Base-by-base conservation (phyloP, 441 rosid genomes). In the Viola pubescens region DNA sequence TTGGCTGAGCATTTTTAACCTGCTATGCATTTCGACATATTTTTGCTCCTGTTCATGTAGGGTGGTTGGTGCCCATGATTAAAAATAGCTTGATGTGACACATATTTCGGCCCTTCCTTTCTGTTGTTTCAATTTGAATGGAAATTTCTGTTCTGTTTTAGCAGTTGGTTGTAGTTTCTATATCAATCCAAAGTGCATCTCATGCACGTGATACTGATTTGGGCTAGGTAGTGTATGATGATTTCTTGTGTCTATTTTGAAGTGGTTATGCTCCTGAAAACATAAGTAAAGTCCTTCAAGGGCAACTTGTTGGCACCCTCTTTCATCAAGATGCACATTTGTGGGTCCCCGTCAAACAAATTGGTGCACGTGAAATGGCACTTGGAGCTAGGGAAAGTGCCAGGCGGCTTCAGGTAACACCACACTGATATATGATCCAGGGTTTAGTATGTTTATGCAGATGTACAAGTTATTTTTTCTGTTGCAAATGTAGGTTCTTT, bases 381-480 rank as follows among this genome's bases (percentile, higher is more conserved):
- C 87, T 88, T 60, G 90, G 91, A 39, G 99, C 99, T 56, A 88
- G 97, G 82, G 99, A 94, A 54, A 77, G 98, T 74, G 87, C 99
- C 58, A 83, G 96, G 68, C 75, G 76, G 70, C 97, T 94, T 75
- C 99, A 94, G 98, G 99, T 94, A 75, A 52, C 62, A 52, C 60
- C 39, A 54, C 6, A 50, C 51, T 61, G 62, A 58, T 52, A 38
- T 45, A 58, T 43, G n/a, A 37, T 43, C 10, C 55, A 55, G 48
- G 48, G 45, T 60, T 64, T 47, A 38, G 52, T 54, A 53, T 48
- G 68, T 45, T 53, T 43, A 55, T 63, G 55, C 26, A 54, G 7
- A 37, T 46, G 19, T 13, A 5, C n/a, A 37, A 48, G 54, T 12
- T 62, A 45, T 26, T 13, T n/a, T n/a, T n/a, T n/a, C n/a, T n/a